Evolutionary conservation across 805 yeast species (phyloP).

Genomic region (Phaffomyces thermotolerans): DNA sequence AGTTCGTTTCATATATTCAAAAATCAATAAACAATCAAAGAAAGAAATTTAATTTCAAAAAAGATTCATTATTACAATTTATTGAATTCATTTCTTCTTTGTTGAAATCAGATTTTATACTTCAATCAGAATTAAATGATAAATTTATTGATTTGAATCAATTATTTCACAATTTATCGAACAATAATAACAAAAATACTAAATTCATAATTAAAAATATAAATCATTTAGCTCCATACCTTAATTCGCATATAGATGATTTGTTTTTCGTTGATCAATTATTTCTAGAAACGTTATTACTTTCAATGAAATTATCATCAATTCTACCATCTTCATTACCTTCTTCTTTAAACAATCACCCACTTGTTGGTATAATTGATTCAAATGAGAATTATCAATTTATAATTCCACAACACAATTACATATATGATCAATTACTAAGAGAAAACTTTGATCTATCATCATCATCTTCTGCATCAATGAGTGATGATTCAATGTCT

Average conservation of each 20-base stretch:
- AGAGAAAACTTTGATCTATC: too few species aligned
- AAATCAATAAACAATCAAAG: constrained; percentile 18
- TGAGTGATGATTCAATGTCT: background rate
- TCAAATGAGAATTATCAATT: too few species aligned
- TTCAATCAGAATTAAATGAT: background rate
- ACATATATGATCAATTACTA: too few species aligned
- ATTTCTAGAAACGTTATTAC: background rate
- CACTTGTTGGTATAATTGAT: too few species aligned
- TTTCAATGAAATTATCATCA: too few species aligned
- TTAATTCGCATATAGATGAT: too few species aligned
- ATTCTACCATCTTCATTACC: too few species aligned
- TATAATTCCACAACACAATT: too few species aligned
- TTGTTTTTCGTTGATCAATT: background rate
- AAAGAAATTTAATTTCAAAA: constrained; percentile 21
- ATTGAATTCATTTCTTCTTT: constrained; percentile 12
- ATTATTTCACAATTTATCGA: background rate
- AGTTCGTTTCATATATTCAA: constrained; percentile 17
- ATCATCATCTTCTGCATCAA: background rate
- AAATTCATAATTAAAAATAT: too few species aligned
- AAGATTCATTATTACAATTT: constrained; percentile 14
- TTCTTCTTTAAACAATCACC: too few species aligned
- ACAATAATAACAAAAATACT: background rate
- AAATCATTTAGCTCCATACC: too few species aligned
- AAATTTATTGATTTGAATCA: background rate
- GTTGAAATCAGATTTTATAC: background rate